phyloP scores from a whole-genome alignment of 2,329 filamentous ascomycete species.

The Exserohilum turcica region DNA sequence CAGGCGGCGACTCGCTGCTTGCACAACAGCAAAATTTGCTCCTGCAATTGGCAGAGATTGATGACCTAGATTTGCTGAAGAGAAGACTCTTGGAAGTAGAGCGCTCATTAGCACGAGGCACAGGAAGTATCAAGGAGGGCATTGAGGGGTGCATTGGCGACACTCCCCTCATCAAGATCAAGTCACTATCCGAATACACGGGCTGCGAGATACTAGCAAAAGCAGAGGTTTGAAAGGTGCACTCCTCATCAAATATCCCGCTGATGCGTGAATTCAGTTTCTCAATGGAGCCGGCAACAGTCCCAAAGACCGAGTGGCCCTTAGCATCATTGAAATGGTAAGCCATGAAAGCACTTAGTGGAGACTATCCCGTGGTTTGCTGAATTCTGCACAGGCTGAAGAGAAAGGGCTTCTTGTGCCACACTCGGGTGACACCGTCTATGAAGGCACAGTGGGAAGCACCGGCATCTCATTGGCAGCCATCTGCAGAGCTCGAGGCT shows the following conservation, averaged over 20 bases:
- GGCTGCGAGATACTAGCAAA: constrained; percentile 91
- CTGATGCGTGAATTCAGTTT: constrained; percentile 57
- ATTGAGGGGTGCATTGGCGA: constrained; percentile 93
- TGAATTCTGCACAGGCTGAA: constrained; percentile 66
- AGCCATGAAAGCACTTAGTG: neutral
- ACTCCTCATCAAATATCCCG: neutral
- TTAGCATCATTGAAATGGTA: constrained; percentile 79
- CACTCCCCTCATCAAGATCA: constrained; percentile 86
- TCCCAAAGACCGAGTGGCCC: constrained; percentile 92
- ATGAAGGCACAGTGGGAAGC: constrained; percentile 95
- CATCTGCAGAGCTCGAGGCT: constrained; percentile 84
- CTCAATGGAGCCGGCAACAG: constrained; percentile 93
- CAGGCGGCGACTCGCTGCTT: constrained; percentile 23
- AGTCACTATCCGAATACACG: constrained; percentile 82
- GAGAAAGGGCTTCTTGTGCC: constrained; percentile 75
- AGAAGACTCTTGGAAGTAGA: constrained; percentile 31
- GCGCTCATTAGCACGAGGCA: constrained; percentile 15
- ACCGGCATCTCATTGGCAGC: constrained; percentile 94
- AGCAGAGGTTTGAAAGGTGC: constrained; percentile 65
- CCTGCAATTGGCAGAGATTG: constrained; percentile 30
- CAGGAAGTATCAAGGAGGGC: constrained; percentile 67
- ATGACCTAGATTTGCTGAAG: constrained; percentile 31
- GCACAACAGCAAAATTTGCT: constrained; percentile 28
- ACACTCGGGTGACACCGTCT: constrained; percentile 87
- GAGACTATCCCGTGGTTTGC: neutral